These are phyloP conservation scores for Uromyces viciae-fabae DNA, from an alignment of 1,284 basidiomycete genomes.

Conservation along the genomic window DNA sequence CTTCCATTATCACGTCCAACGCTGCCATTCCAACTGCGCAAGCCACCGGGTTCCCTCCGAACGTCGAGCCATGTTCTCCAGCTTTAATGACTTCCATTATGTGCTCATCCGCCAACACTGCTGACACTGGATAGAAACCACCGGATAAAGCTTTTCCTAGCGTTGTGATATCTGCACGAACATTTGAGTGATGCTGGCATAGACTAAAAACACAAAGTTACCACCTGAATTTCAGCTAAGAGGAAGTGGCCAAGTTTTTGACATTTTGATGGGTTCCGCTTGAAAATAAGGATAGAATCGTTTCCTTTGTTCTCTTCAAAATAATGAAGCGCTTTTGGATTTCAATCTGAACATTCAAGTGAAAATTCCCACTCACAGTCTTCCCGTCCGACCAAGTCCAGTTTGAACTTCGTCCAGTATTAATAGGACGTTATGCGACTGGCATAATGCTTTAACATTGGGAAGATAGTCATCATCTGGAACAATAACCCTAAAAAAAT, in stretches of 20 bases:
- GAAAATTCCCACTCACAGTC: constrained; percentile 60
- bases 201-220: constrained; percentile 55
- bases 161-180: constrained; percentile 87
- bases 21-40: constrained; percentile 91
- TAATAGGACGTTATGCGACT: constrained; percentile 85
- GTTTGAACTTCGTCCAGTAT: constrained; percentile 99
- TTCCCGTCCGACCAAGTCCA: constrained; percentile 75
- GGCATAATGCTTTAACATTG: constrained; percentile 75
- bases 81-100: constrained; percentile 92
- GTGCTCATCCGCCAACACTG: constrained; percentile 80
- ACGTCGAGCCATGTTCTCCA: constrained; percentile 97
- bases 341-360: background rate
- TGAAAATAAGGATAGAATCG: background rate
- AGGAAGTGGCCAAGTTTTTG: background rate
- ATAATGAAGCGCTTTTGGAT: too few relatives aligned
- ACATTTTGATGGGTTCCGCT: background rate
- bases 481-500: constrained; percentile 68
- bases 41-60: constrained; percentile 89
- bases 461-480: constrained; percentile 84
- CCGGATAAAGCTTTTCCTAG: constrained; percentile 95
- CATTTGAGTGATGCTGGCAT: constrained; percentile 71
- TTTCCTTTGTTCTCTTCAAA: too few relatives aligned
- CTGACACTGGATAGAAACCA: constrained; percentile 94
- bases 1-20: constrained; percentile 78
- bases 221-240: too few relatives aligned